Base-by-base conservation (phyloP, 495 filamentous ascomycete genomes). In the Neurospora intermedia region DNA sequence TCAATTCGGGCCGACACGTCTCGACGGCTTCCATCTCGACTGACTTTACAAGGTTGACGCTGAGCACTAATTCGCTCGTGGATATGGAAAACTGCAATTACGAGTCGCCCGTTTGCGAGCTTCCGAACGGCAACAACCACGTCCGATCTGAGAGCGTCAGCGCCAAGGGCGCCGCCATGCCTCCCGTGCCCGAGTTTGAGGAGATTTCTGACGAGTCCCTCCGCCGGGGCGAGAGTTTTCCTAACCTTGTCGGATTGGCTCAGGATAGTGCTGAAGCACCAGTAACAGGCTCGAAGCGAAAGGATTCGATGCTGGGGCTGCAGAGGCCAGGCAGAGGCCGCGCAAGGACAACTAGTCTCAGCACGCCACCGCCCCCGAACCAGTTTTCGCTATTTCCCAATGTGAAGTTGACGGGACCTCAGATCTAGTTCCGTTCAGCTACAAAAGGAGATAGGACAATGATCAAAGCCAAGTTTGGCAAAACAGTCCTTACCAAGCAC, bases 21-120 rank as follows among this genome's bases (percentile, higher is more conserved):
- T 86, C 84, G 38, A 80, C 81, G 1, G 77, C 80, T 4, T 85
- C 84, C 16, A 80, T 79, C 4, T 81, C 80, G 38, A 84, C 84
- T 1, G 82, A 82, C 54, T 80, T 79, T 48, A 85, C 81, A 27
- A 83, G 84, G 18, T 75, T 82, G 75, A 85, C 83, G 6, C 74
- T 77, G 20, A 86, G 84, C 77, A 84, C 81, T 40, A 77, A 74
- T 43, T 85, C 84, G 31, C 76, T 81, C 35, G 54, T 66, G 3
- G 80, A 81, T n/a, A 75, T 76, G 73, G 79, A 82, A 27, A 73
- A 20, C 16, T 77, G 70, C 31, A 69, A 66, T 38, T 35, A 31
- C 27, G 54, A 66, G 2, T 66, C 54, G 0, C 54, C 54, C 23
- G 15, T 66, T 8, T 66, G 54, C 7, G 54, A 66, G 9, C 16